Evolutionary conservation across 2,329 filamentous ascomycete species (phyloP).

Genomic region (Neophaeococcomyces aloes): DNA sequence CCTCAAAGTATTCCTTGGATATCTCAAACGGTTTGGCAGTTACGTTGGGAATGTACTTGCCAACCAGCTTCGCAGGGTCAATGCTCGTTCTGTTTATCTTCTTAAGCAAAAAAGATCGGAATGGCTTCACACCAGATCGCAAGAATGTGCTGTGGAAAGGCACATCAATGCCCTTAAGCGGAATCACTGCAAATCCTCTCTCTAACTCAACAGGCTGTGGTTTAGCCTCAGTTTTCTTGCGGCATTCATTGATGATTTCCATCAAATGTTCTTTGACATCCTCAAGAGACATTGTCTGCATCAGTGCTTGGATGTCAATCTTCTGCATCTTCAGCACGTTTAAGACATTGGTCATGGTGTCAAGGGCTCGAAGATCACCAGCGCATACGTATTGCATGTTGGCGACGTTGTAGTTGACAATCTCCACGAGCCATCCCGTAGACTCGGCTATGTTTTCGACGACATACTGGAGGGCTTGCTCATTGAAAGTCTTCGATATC

Average conservation of each 20-base stretch:
- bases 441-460: slow-evolving; percentile 90
- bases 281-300: slow-evolving; percentile 74
- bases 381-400: slow-evolving; percentile 62
- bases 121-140: slow-evolving; percentile 95
- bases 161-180: slow-evolving; percentile 86
- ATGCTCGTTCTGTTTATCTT: slow-evolving; percentile 99
- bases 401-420: slow-evolving; percentile 85
- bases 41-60: slow-evolving; percentile 99
- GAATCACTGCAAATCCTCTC: slow-evolving; percentile 93
- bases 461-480: slow-evolving; percentile 91
- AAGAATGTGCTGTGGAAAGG: slow-evolving; percentile 99
- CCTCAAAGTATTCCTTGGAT: slow-evolving; percentile 98
- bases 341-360: slow-evolving; percentile 63
- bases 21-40: slow-evolving; percentile 91
- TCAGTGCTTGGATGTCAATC: slow-evolving; percentile 90
- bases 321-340: slow-evolving; percentile 96
- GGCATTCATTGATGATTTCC: slow-evolving; percentile 81
- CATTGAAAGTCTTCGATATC: slow-evolving; percentile 97
- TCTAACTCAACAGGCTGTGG: slow-evolving; percentile 78
- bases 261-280: slow-evolving; percentile 83
- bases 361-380: slow-evolving; percentile 55
- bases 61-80: slow-evolving; percentile 89
- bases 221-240: slow-evolving; percentile 79
- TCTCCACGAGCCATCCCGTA: slow-evolving; percentile 91
- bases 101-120: slow-evolving; percentile 96